These are phyloP conservation scores for Leptographium radiaticola DNA, from an alignment of 2,329 filamentous ascomycete species.

Conservation along the genomic window DNA sequence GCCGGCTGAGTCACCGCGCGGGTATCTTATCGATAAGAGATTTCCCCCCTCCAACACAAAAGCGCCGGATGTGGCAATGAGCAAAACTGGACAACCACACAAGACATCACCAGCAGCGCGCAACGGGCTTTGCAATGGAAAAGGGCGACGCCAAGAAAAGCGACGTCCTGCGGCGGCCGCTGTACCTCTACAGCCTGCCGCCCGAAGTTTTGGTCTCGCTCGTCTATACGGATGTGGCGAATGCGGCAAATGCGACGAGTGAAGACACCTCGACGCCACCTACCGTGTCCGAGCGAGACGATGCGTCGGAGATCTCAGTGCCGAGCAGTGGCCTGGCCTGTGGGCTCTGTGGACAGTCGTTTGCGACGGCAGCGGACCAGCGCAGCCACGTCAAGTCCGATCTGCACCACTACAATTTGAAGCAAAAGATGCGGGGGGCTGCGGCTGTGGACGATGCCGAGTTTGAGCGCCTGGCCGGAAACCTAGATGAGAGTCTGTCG, in stretches of 20 bases:
- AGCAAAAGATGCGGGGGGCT: conserved; percentile 69
- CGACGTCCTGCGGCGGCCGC: conserved; percentile 35
- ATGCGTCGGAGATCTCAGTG: not conserved
- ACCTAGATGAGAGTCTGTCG: conserved; percentile 83
- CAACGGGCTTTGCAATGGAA: not conserved
- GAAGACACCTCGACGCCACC: too few species aligned
- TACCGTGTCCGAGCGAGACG: not conserved
- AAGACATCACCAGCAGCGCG: not conserved
- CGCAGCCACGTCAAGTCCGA: conserved; percentile 80
- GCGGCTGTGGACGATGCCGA: conserved; percentile 63
- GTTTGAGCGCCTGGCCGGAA: conserved; percentile 74
- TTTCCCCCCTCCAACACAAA: not conserved
- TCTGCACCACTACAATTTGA: conserved; percentile 86
- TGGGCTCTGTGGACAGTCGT: conserved; percentile 62
- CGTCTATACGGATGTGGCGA: conserved; percentile 37
- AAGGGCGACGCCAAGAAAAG: conserved; percentile 16
- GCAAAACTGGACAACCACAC: not conserved
- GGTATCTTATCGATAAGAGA: not conserved
- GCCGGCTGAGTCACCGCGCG: not conserved
- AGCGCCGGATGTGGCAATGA: not conserved
- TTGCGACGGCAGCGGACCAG: conserved; percentile 65
- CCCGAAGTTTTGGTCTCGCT: conserved; percentile 58
- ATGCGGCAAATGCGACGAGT: conserved; percentile 1
- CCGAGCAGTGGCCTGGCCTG: conserved; percentile 58
- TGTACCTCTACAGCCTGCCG: conserved; percentile 67